These are phyloP conservation scores for Coemansia nantahalensis DNA, from an alignment of 192 early-diverging fungal genomes.

Conservation along the genomic window DNA sequence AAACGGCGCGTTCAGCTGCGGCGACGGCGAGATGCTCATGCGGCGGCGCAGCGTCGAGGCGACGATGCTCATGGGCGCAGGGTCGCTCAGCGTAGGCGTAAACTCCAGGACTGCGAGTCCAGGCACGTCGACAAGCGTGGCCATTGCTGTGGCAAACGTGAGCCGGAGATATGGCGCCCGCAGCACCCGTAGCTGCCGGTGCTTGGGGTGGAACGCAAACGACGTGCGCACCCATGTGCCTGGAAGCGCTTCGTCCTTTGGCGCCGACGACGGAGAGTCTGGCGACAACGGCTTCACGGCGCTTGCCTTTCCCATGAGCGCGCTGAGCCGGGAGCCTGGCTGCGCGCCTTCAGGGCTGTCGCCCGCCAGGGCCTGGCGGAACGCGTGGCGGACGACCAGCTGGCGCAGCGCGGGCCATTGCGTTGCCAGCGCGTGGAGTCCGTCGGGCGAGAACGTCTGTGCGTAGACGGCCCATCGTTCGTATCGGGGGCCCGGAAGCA, in stretches of 20 bases:
- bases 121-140: slow-evolving; percentile 27
- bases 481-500: slow-evolving; percentile 43
- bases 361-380: slow-evolving; percentile 18
- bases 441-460: slow-evolving; percentile 33
- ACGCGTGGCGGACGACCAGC: slow-evolving; percentile 36
- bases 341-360: background rate
- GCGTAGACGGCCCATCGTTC: slow-evolving; percentile 49
- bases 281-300: too few species aligned
- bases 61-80: slow-evolving; percentile 10
- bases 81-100: slow-evolving; percentile 15
- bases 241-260: slow-evolving; percentile 13
- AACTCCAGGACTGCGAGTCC: slow-evolving; percentile 43
- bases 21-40: slow-evolving; percentile 15
- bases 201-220: slow-evolving; percentile 23
- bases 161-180: slow-evolving; percentile 41
- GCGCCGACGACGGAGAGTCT: background rate
- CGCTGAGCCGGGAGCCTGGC: slow-evolving; percentile 12
- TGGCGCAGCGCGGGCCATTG: slow-evolving; percentile 43
- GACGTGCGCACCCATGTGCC: slow-evolving; percentile 19
- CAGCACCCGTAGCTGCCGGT: slow-evolving; percentile 27
- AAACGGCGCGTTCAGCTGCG: slow-evolving; percentile 32
- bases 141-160: slow-evolving; percentile 23
- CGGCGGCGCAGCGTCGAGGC: slow-evolving; percentile 38
- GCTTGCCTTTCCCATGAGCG: slow-evolving; percentile 3
- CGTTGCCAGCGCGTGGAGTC: slow-evolving; percentile 25